Percentiles rank a stretch among this genome's conserved stretches.
Evolutionary conservation across 208 protist species (phyloP).

Genomic region (Leishmania braziliensis): DNA sequence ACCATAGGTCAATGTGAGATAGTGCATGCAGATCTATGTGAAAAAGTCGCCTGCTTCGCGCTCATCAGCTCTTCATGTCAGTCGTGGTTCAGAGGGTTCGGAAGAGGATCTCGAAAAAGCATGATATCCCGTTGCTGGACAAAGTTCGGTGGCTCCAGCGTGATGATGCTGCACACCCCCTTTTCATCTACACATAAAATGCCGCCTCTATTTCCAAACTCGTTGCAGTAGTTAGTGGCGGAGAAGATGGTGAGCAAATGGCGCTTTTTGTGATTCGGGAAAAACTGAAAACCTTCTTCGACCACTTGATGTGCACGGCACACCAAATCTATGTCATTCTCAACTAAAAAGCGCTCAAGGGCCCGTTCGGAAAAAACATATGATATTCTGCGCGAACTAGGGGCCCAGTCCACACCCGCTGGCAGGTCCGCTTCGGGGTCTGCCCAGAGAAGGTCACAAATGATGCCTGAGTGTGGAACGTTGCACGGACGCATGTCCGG

Average conservation of each 20-base stretch:
- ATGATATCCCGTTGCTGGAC: constrained; percentile 75
- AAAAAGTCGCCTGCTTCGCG: background rate
- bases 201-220: constrained; percentile 99
- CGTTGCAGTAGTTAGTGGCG: constrained; percentile 99
- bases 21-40: background rate
- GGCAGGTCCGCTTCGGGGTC: constrained; percentile 97
- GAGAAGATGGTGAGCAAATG: constrained; percentile 99
- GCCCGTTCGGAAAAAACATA: constrained; percentile 98
- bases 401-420: constrained; percentile 95
- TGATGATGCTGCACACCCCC: constrained; percentile 95
- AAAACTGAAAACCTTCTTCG: constrained; percentile 99
- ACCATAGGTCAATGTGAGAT: background rate
- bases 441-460: constrained; percentile 99
- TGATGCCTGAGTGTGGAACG: constrained; percentile 97
- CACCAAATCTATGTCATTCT: constrained; percentile 98
- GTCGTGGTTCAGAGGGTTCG: constrained; percentile 27
- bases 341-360: constrained; percentile 95
- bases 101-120: constrained; percentile 47
- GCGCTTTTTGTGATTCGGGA: constrained; percentile 94
- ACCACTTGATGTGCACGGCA: constrained; percentile 99
- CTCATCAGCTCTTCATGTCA: constrained; percentile 4
- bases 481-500: constrained; percentile 95
- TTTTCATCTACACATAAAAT: constrained; percentile 98
- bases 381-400: constrained; percentile 98
- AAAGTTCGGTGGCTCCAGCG: constrained; percentile 85